These are phyloP conservation scores for Nigrospora oryzae DNA, from an alignment of 2,329 filamentous ascomycete genomes.

Conservation along the genomic window DNA sequence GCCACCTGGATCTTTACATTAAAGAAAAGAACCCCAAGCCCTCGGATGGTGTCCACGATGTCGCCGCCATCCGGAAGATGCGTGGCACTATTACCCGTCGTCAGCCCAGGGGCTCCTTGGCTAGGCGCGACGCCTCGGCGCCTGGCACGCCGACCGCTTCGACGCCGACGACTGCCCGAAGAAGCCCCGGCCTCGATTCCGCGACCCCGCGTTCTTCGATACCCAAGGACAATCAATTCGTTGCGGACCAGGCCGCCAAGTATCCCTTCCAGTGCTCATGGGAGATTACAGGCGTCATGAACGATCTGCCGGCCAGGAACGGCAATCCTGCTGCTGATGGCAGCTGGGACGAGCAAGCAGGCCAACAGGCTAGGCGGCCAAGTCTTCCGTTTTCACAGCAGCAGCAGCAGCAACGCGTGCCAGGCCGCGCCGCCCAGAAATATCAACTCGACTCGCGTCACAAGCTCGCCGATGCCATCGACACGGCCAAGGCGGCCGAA, in stretches of 20 bases:
- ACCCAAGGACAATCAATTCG: slow-evolving; percentile 32
- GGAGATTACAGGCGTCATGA: slow-evolving; percentile 73
- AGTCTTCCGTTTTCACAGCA: neutral
- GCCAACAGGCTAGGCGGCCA: slow-evolving; percentile 5
- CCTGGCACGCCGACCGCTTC: slow-evolving; percentile 40
- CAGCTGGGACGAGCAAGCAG: slow-evolving; percentile 22
- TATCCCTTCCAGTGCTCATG: slow-evolving; percentile 52
- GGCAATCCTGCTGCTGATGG: slow-evolving; percentile 27
- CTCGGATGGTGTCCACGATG: slow-evolving; percentile 79
- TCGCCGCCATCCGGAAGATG: slow-evolving; percentile 78
- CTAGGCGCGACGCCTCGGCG: slow-evolving; percentile 54
- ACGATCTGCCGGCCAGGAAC: slow-evolving; percentile 52
- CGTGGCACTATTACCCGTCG: slow-evolving; percentile 80
- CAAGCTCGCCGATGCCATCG: slow-evolving; percentile 59
- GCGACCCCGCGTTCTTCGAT: slow-evolving; percentile 27
- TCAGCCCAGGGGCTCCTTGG: slow-evolving; percentile 61
- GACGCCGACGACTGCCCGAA: slow-evolving; percentile 16
- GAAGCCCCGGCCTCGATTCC: slow-evolving; percentile 30
- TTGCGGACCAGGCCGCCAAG: slow-evolving; percentile 44
- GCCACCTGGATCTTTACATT: slow-evolving; percentile 90
- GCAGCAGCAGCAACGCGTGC: slow-evolving; percentile 19
- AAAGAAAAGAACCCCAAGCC: slow-evolving; percentile 87
- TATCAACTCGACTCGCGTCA: slow-evolving; percentile 55
- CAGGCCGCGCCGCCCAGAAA: slow-evolving; percentile 46
- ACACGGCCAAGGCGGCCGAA: slow-evolving; percentile 77